phyloP scores from a whole-genome alignment of 305 asterid genomes.

The Ruellia speciosa region DNA sequence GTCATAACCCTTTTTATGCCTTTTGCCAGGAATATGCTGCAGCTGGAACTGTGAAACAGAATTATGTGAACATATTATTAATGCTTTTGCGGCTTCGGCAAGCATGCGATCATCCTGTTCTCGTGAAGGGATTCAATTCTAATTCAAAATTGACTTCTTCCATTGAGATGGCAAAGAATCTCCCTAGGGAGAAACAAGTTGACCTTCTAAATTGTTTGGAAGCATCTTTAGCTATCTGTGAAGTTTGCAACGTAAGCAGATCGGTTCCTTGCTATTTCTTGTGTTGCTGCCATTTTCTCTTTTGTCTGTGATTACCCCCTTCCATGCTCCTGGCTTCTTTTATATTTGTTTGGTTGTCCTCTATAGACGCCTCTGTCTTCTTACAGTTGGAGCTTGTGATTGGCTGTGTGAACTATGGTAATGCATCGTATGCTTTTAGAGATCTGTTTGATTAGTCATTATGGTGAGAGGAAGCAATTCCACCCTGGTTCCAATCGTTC shows the following conservation, averaged over 20 bases:
- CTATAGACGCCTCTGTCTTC: no score
- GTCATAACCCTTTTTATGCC: conserved; percentile 20
- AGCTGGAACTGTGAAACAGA: conserved; percentile 93
- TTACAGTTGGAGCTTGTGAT: no score
- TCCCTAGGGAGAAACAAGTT: conserved; percentile 57
- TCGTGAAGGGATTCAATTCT: conserved; percentile 60
- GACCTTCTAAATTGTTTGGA: conserved; percentile 75
- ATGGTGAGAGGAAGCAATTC: no score
- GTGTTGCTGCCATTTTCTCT: neutral
- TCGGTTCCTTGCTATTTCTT: neutral
- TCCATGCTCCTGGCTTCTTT: no score
- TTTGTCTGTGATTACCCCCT: no score
- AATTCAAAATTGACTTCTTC: conserved; percentile 53
- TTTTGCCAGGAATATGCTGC: conserved; percentile 83
- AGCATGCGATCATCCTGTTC: conserved; percentile 99
- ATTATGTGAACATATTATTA: conserved; percentile 80
- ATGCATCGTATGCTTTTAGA: no score
- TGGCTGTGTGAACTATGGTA: no score
- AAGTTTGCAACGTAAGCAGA: conserved; percentile 78
- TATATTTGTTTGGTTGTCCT: no score
- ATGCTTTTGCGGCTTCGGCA: conserved; percentile 96
- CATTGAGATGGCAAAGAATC: conserved; percentile 68
- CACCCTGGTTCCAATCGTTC: no score
- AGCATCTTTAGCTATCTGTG: conserved; percentile 79
- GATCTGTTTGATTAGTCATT: no score